These are phyloP conservation scores for Orbilia oligospora DNA, from an alignment of 2,329 filamentous ascomycete genomes.

Conservation along the genomic window DNA sequence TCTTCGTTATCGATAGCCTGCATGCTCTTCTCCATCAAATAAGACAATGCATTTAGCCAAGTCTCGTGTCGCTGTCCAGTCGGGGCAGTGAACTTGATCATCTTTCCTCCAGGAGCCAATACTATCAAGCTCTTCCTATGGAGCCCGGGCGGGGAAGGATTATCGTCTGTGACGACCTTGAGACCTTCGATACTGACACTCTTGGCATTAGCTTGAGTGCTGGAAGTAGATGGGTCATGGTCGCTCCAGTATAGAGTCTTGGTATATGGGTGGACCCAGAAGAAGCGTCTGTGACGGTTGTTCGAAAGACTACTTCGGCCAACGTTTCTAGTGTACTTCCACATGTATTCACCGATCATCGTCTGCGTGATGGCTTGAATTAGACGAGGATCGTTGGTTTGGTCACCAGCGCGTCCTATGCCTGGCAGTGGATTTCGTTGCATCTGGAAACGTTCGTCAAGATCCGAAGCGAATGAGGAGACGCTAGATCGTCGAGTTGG, in stretches of 20 bases:
- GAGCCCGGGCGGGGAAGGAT: slow-evolving; percentile 92
- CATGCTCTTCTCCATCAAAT: slow-evolving; percentile 84
- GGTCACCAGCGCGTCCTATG: slow-evolving; percentile 49
- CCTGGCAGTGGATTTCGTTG: slow-evolving; percentile 69
- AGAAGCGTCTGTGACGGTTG: slow-evolving; percentile 93
- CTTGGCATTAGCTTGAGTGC: slow-evolving; percentile 82
- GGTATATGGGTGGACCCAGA: slow-evolving; percentile 99
- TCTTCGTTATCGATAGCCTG: slow-evolving; percentile 71
- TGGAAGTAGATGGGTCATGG: slow-evolving; percentile 81
- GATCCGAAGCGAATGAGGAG: slow-evolving; percentile 93
- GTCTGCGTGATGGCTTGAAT: slow-evolving; percentile 99
- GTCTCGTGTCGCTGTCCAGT: slow-evolving; percentile 96
- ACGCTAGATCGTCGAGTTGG: slow-evolving; percentile 82
- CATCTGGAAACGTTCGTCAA: slow-evolving; percentile 91
- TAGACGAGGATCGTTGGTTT: slow-evolving; percentile 90
- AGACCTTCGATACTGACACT: slow-evolving; percentile 95
- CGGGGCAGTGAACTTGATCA: slow-evolving; percentile 92
- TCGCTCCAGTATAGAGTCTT: slow-evolving; percentile 97
- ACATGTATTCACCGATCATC: slow-evolving; percentile 98
- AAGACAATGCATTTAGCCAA: slow-evolving; percentile 97
- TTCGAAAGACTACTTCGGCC: slow-evolving; percentile 90
- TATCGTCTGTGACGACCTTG: slow-evolving; percentile 91
- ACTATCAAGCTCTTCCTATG: slow-evolving; percentile 95
- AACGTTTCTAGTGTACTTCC: slow-evolving; percentile 98
- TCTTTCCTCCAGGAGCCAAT: slow-evolving; percentile 82